Conservation (phyloP, 2,329 filamentous ascomycete species). For the Colletotrichum spaethianum region DNA sequence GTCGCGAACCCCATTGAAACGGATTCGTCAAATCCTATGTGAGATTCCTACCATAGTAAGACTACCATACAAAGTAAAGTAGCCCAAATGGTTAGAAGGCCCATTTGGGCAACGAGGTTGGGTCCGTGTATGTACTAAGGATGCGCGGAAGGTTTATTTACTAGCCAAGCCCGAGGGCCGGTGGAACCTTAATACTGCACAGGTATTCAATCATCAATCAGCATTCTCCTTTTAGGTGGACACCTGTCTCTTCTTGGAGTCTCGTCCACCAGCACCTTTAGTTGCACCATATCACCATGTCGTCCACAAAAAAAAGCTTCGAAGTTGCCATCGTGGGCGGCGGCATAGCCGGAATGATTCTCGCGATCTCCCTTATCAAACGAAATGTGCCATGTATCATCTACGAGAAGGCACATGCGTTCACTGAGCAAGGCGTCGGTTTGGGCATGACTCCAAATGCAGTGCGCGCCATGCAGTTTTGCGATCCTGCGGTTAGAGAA, state of each 20-base stretch:
- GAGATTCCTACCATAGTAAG: too few relatives aligned
- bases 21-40: too few relatives aligned
- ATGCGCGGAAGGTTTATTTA: not conserved
- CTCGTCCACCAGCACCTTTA: too few relatives aligned
- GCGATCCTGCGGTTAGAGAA: slow-evolving; percentile 47
- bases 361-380: slow-evolving; percentile 59
- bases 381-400: slow-evolving; percentile 59
- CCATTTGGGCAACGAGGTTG: not conserved
- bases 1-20: not conserved
- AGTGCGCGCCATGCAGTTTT: slow-evolving; percentile 56
- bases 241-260: too few relatives aligned
- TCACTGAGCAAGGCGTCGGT: slow-evolving; percentile 65
- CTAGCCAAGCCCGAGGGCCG: not conserved
- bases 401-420: slow-evolving; percentile 60
- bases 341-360: slow-evolving; percentile 64
- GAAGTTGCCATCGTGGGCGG: slow-evolving; percentile 64
- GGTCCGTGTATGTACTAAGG: not conserved
- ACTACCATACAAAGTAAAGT: too few relatives aligned
- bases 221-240: too few relatives aligned
- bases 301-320: slow-evolving; percentile 19
- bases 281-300: not conserved
- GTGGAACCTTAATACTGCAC: not conserved
- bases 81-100: too few relatives aligned
- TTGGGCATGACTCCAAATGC: slow-evolving; percentile 66
- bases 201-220: too few relatives aligned